Evolutionary conservation across 495 filamentous ascomycete species (phyloP).

Genomic region (Cudoniella acicularis): DNA sequence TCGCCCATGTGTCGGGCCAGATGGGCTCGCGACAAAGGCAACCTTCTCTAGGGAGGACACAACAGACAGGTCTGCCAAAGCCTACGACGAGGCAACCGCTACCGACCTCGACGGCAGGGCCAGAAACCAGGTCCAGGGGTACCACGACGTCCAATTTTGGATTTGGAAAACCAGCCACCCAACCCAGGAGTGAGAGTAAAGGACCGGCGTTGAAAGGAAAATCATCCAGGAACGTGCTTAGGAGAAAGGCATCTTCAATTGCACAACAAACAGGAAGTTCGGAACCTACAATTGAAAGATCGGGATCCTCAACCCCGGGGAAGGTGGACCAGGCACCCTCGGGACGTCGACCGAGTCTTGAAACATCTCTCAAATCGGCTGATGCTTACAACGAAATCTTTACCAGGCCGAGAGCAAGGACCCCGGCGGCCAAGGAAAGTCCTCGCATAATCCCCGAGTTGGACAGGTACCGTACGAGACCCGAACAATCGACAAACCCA

Average conservation of each 20-base stretch:
- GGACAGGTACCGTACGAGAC: conserved; percentile 46
- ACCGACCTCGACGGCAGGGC: conserved; percentile 6
- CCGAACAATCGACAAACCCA: conserved; percentile 19
- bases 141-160: conserved; percentile 16
- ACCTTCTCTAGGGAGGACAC: neutral
- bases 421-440: conserved; percentile 26
- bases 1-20: conserved; percentile 16
- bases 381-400: conserved; percentile 27
- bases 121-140: conserved; percentile 6
- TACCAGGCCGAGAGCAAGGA: conserved; percentile 12
- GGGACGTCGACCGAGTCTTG: conserved; percentile 31
- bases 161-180: conserved; percentile 21
- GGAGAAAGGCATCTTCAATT: conserved; percentile 45
- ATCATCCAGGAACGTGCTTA: conserved; percentile 37
- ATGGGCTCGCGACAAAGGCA: conserved; percentile 9
- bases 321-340: conserved; percentile 22
- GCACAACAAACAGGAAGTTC: conserved; percentile 29
- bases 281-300: conserved; percentile 5
- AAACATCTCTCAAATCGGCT: conserved; percentile 20
- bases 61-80: conserved; percentile 17
- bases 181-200: conserved; percentile 5
- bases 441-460: conserved; percentile 47
- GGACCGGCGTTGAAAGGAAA: conserved; percentile 23
- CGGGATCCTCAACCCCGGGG: conserved; percentile 13
- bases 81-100: conserved; percentile 20